Conservation (phyloP, 768 basidiomycete species). For the Leccinum longicurvipes region DNA sequence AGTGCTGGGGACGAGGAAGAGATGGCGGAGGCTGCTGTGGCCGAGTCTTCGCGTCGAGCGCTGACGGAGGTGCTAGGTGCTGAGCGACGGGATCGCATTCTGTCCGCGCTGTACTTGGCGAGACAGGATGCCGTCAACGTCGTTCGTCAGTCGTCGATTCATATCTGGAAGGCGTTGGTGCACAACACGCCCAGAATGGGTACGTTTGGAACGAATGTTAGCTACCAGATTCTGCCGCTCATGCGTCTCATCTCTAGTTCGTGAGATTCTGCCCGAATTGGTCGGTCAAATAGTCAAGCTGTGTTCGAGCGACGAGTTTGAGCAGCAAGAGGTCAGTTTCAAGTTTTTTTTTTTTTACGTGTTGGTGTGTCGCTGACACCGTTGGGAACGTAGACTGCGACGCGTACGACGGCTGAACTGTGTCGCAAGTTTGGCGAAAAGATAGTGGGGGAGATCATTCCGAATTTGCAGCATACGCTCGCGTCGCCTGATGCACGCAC, state of each 20-base stretch:
- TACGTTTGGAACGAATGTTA: constrained; percentile 26
- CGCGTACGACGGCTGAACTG: constrained; percentile 80
- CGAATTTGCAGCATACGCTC: constrained; percentile 68
- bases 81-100: constrained; percentile 86
- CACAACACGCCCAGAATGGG: constrained; percentile 91
- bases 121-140: constrained; percentile 89
- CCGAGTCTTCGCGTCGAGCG: constrained; percentile 80
- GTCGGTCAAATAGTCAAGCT: constrained; percentile 73
- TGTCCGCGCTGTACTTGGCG: constrained; percentile 88
- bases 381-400: too few species aligned
- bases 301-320: constrained; percentile 73
- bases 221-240: background rate
- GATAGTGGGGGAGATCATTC: constrained; percentile 79
- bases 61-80: constrained; percentile 84
- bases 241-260: constrained; percentile 44
- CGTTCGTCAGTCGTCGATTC: constrained; percentile 87
- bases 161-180: constrained; percentile 98
- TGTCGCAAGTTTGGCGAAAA: constrained; percentile 96
- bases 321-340: constrained; percentile 79
- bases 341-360: background rate
- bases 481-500: constrained; percentile 61
- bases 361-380: too few species aligned
- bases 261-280: constrained; percentile 88
- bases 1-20: constrained; percentile 77
- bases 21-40: constrained; percentile 56